Conservation (phyloP, 257 asterid genomes). For the Ajuga chamaepitys region DNA sequence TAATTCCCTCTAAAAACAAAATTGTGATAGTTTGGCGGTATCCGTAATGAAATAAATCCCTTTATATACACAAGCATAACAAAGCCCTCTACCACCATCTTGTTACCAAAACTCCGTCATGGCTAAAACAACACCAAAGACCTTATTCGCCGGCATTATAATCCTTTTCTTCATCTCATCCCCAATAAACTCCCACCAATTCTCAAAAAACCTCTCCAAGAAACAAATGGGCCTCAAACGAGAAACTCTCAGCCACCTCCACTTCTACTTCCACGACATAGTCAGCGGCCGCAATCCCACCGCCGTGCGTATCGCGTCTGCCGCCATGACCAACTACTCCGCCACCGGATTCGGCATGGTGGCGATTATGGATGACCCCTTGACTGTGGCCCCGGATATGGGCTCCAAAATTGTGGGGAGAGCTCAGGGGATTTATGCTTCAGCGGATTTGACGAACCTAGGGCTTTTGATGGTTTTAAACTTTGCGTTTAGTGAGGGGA, state of each 20-base stretch:
- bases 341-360: conserved; percentile 28
- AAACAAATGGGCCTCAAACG: conserved; percentile 16
- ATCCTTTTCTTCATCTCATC: background rate
- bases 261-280: conserved; percentile 46
- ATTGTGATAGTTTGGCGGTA: too few species aligned
- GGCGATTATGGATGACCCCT: conserved; percentile 34
- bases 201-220: conserved; percentile 10
- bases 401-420: conserved; percentile 31
- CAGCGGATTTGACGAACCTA: conserved; percentile 20
- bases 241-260: conserved; percentile 38
- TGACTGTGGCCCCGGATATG: conserved; percentile 24
- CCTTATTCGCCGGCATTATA: conserved; percentile 16
- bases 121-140: background rate
- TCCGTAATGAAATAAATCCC: too few species aligned
- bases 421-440: conserved; percentile 35
- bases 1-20: too few species aligned
- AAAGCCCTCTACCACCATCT: too few species aligned
- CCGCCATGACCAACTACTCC: conserved; percentile 29
- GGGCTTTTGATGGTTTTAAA: conserved; percentile 33
- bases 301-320: conserved; percentile 21
- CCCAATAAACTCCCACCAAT: background rate
- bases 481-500: conserved; percentile 29
- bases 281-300: conserved; percentile 37
- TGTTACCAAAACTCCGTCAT: conserved; percentile 5
- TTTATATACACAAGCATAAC: too few species aligned